Evolutionary conservation across 2,329 filamentous ascomycete genomes (phyloP).

Genomic region (Arthrobotrys conoides): DNA sequence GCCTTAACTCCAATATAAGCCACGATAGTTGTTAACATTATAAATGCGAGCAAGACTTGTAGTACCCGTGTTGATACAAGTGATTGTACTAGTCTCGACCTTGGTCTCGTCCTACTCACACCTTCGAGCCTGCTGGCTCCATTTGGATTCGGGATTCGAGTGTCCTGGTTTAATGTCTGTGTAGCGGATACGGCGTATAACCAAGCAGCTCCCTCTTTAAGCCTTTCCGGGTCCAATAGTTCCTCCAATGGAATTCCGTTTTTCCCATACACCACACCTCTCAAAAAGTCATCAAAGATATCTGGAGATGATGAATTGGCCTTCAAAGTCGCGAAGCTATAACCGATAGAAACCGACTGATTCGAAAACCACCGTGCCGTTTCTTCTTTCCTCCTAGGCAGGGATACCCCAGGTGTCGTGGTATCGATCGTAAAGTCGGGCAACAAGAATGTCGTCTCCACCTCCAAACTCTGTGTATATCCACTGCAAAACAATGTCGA

Average conservation of each 20-base stretch:
- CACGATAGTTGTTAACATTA: conserved; percentile 64
- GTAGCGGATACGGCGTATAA: conserved; percentile 64
- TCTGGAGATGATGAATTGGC: conserved; percentile 18
- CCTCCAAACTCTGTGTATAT: conserved; percentile 35
- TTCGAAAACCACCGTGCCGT: conserved; percentile 51
- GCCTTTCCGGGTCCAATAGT: conserved; percentile 24
- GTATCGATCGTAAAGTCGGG: conserved; percentile 42
- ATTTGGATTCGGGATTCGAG: conserved; percentile 46
- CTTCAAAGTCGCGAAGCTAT: conserved; percentile 36
- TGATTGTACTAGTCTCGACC: conserved; percentile 63
- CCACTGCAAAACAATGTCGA: conserved; percentile 45
- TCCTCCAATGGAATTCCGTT: conserved; percentile 33
- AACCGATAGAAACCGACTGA: conserved; percentile 12
- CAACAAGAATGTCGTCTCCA: conserved; percentile 35
- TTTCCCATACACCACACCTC: conserved; percentile 44
- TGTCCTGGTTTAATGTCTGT: conserved; percentile 63
- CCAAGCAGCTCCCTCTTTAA: conserved; percentile 47
- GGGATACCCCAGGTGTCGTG: neutral
- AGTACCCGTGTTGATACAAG: conserved; percentile 64
- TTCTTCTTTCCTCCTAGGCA: conserved; percentile 26
- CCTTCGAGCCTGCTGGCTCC: conserved; percentile 20
- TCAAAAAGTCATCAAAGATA: conserved; percentile 42
- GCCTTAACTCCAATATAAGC: conserved; percentile 63
- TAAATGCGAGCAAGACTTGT: conserved; percentile 65
- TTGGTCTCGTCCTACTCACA: conserved; percentile 35